phyloP scores from a whole-genome alignment of 1,139 yeast species.

The Saccharomyces hybrid region DNA sequence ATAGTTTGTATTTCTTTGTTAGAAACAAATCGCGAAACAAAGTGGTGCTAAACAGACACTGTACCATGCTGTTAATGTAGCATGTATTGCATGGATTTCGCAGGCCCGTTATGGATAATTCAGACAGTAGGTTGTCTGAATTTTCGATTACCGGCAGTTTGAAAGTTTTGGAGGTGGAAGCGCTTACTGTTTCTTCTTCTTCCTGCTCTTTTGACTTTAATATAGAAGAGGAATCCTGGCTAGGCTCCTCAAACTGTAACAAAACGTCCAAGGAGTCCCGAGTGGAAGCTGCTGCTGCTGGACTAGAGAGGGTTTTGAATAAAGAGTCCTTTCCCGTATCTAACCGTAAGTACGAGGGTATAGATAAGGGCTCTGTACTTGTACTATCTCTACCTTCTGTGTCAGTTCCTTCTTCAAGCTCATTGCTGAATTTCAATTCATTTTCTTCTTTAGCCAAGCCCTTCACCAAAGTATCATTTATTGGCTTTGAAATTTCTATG shows the following conservation, averaged over 20 bases:
- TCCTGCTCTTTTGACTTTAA: background rate
- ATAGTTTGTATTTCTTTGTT: constrained; percentile 37
- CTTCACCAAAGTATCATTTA: background rate
- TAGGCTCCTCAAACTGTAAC: background rate
- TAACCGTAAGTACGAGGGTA: background rate
- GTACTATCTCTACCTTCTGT: background rate
- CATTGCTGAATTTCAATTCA: background rate
- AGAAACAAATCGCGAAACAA: constrained; percentile 38
- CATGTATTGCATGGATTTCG: constrained; percentile 62
- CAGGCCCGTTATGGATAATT: constrained; percentile 49
- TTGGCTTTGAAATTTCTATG: background rate
- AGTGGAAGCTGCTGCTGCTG: background rate
- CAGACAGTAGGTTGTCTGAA: background rate
- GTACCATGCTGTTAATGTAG: constrained; percentile 60
- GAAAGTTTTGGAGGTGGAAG: background rate
- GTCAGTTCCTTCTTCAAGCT: background rate
- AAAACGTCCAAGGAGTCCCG: background rate
- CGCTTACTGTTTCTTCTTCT: background rate
- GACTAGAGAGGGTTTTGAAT: background rate
- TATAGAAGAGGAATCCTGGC: background rate
- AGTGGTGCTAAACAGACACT: constrained; percentile 49
- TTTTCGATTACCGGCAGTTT: background rate
- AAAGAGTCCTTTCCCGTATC: background rate
- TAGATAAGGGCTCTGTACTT: background rate
- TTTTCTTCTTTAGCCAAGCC: background rate